Conservation (phyloP, 2,329 filamentous ascomycete species). For the Pseudomassariella vexata region DNA sequence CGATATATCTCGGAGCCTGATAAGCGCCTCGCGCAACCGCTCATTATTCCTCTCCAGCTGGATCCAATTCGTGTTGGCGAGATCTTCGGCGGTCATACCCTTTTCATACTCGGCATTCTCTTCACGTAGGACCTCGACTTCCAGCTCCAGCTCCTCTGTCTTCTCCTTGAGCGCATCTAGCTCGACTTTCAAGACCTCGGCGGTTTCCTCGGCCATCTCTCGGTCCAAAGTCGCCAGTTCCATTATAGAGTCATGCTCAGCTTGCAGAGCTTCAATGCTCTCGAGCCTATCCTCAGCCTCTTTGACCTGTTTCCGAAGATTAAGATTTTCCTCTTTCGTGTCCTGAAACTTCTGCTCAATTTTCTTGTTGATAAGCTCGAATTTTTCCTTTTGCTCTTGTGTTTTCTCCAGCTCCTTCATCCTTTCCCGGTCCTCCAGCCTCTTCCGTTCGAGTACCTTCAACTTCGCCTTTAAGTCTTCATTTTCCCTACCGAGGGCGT, state of each 20-base stretch:
- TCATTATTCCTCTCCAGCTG: conserved; percentile 91
- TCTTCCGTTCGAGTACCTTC: conserved; percentile 80
- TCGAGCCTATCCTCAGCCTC: conserved; percentile 67
- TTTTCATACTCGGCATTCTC: conserved; percentile 81
- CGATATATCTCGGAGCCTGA: conserved; percentile 79
- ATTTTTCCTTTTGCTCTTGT: conserved; percentile 70
- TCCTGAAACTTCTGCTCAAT: conserved; percentile 84
- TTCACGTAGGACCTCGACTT: conserved; percentile 79
- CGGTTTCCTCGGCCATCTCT: conserved; percentile 93
- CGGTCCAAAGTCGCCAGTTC: conserved; percentile 86
- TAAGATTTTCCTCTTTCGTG: conserved; percentile 71
- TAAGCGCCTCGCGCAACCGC: conserved; percentile 75
- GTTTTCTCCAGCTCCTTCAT: conserved; percentile 72
- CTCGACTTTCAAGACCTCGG: conserved; percentile 76
- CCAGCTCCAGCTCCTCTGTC: conserved; percentile 78
- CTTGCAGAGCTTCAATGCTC: conserved; percentile 66
- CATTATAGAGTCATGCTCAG: conserved; percentile 77
- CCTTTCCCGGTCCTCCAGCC: conserved; percentile 78
- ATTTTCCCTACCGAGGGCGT: conserved; percentile 58
- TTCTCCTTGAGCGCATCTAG: conserved; percentile 70
- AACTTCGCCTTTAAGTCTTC: conserved; percentile 88
- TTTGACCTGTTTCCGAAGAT: conserved; percentile 71
- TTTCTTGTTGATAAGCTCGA: conserved; percentile 82
- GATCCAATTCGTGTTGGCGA: conserved; percentile 79
- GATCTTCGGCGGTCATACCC: conserved; percentile 84